Conservation (phyloP, 1,284 basidiomycete genomes). For the Irpex sp. region DNA sequence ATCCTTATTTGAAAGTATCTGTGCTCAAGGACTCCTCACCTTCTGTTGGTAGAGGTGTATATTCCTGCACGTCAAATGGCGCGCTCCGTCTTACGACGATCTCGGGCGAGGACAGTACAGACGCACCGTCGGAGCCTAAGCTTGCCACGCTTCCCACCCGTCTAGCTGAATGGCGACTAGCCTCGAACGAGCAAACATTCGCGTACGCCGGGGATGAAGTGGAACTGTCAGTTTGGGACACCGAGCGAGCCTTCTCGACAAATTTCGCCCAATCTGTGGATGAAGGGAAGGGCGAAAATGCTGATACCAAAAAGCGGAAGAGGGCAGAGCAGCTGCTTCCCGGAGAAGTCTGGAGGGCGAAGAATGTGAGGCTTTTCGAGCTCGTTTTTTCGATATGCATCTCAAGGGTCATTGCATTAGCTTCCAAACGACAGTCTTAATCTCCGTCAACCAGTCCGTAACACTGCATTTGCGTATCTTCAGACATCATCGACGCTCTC, state of each 20-base stretch:
- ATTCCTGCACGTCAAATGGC: constrained; percentile 72
- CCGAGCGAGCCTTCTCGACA: constrained; percentile 59
- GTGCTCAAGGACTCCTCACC: not conserved
- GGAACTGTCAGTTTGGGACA: constrained; percentile 81
- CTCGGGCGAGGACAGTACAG: constrained; percentile 21
- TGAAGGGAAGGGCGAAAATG: constrained; percentile 12
- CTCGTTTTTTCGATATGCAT: not conserved
- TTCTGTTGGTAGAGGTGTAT: constrained; percentile 39
- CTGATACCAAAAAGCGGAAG: constrained; percentile 62
- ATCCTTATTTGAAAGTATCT: not conserved
- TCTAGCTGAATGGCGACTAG: constrained; percentile 63
- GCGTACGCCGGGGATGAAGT: constrained; percentile 88
- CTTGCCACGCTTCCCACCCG: constrained; percentile 54
- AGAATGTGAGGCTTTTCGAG: constrained; percentile 48
- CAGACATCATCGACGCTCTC: constrained; percentile 34
- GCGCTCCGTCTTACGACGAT: constrained; percentile 50
- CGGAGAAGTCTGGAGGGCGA: constrained; percentile 77
- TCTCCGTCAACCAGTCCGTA: constrained; percentile 80
- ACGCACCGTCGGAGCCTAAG: constrained; percentile 18
- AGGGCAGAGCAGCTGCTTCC: constrained; percentile 59
- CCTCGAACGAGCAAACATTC: constrained; percentile 53
- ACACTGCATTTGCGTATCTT: constrained; percentile 64
- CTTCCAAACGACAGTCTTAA: constrained; percentile 75
- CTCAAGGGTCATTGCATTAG: constrained; percentile 32
- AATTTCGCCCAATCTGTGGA: constrained; percentile 13